Conservation (phyloP, 805 yeast species). For the Spathaspora girioi region DNA sequence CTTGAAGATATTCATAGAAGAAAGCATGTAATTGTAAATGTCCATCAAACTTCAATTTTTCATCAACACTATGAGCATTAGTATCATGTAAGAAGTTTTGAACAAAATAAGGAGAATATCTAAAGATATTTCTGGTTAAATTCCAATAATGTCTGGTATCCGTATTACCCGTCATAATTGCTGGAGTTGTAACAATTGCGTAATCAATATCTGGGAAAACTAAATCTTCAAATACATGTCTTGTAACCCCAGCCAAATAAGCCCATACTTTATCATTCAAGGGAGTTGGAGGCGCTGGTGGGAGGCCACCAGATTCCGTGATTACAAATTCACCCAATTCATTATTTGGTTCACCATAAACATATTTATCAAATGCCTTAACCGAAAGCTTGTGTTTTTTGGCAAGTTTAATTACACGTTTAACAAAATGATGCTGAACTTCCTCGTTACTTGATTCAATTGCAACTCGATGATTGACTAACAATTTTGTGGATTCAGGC, state of each 20-base stretch:
- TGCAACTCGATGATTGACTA: constrained; percentile 35
- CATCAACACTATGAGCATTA: constrained; percentile 63
- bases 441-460: constrained; percentile 25
- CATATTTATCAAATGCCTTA: constrained; percentile 25
- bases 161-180: constrained; percentile 65
- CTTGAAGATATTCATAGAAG: constrained; percentile 48
- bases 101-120: constrained; percentile 50
- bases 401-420: constrained; percentile 25
- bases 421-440: constrained; percentile 18
- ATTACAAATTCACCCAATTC: constrained; percentile 12
- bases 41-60: constrained; percentile 48
- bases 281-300: constrained; percentile 48
- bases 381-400: constrained; percentile 27
- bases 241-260: constrained; percentile 39
- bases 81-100: constrained; percentile 28
- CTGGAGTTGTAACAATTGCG: constrained; percentile 49
- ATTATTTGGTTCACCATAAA: constrained; percentile 16
- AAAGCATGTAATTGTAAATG: constrained; percentile 61
- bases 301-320: constrained; percentile 19
- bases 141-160: constrained; percentile 68
- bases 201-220: constrained; percentile 29
- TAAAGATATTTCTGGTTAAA: constrained; percentile 56
- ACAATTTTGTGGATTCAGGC: constrained; percentile 30
- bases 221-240: constrained; percentile 46
- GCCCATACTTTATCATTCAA: constrained; percentile 36